Evolutionary conservation across 805 yeast species (phyloP).

Genomic region (Yamadazyma takamatsuzukensis): DNA sequence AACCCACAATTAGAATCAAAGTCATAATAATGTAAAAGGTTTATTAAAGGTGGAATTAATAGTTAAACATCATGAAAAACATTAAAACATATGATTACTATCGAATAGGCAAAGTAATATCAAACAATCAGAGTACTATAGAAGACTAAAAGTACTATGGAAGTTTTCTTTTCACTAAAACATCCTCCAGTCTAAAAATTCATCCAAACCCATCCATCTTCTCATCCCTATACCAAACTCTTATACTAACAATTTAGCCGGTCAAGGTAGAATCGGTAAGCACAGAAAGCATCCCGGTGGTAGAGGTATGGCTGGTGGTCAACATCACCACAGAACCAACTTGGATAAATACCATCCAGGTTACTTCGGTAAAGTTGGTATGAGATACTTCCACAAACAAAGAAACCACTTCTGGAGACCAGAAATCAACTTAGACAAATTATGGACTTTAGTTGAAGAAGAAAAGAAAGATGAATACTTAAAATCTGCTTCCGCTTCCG

Average conservation of each 20-base stretch:
- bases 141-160: no score
- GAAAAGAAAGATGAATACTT: constrained; percentile 94
- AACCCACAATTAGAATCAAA: no score
- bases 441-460: constrained; percentile 94
- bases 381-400: constrained; percentile 99
- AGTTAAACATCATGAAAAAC: no score
- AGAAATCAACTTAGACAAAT: constrained; percentile 94
- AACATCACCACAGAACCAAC: constrained; percentile 99
- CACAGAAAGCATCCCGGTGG: constrained; percentile 99
- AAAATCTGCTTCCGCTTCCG: constrained; percentile 73
- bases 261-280: constrained; percentile 99
- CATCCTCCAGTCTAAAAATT: no score
- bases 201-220: no score
- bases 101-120: no score
- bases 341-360: constrained; percentile 99
- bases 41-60: no score
- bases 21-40: no score
- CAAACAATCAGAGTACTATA: no score
- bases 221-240: no score
- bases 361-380: constrained; percentile 99
- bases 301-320: constrained; percentile 99
- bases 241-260: constrained; percentile 65
- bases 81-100: no score
- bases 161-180: no score
- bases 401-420: constrained; percentile 96